These are phyloP conservation scores for Gossypium stocksii DNA, from an alignment of 345 rosid genomes.

Conservation along the genomic window DNA sequence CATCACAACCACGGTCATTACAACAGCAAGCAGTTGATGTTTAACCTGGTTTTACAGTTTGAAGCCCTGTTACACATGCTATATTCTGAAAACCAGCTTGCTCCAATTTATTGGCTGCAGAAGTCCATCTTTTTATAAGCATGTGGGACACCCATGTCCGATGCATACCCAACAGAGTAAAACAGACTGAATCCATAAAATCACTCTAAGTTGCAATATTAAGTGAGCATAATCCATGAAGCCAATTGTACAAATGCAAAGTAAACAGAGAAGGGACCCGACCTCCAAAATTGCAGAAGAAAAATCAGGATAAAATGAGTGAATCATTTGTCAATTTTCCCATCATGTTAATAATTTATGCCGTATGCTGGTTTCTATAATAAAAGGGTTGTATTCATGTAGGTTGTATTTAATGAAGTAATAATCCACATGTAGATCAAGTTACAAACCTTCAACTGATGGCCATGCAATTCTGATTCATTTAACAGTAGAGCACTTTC, in stretches of 20 bases:
- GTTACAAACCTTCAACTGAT: not conserved
- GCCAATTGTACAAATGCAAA: too few species aligned
- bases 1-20: not conserved
- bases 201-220: too few species aligned
- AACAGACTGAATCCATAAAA: too few species aligned
- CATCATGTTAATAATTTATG: too few species aligned
- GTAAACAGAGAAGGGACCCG: too few species aligned
- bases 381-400: not conserved
- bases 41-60: conserved; percentile 51
- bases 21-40: not conserved
- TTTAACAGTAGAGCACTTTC: not conserved
- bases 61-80: conserved; percentile 84
- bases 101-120: conserved; percentile 39
- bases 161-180: too few species aligned
- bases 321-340: too few species aligned
- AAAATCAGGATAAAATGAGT: too few species aligned
- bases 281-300: too few species aligned
- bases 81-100: conserved; percentile 49
- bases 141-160: too few species aligned
- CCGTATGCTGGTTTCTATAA: too few species aligned
- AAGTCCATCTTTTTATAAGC: conserved; percentile 50
- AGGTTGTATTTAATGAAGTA: not conserved
- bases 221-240: too few species aligned
- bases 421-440: not conserved
- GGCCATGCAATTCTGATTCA: not conserved